Base-by-base conservation (phyloP, 306 rosid genomes). In the Chamaecrista fasciculata region DNA sequence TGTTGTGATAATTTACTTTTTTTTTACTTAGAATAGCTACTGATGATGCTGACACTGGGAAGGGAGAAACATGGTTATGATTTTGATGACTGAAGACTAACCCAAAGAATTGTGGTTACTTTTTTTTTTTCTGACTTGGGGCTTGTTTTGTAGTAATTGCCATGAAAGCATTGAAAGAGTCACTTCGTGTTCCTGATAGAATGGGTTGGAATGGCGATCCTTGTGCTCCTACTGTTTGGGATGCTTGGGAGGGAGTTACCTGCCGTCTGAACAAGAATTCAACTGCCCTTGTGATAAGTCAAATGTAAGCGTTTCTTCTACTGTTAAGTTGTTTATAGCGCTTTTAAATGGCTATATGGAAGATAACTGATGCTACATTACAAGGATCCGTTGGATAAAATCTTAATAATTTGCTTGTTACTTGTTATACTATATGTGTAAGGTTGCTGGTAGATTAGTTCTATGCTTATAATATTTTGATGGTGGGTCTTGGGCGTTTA, bases 121-220 rank as follows among this genome's bases (percentile, higher is more conserved):
- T 19, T 12, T 31, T 31, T 58, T 51, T 16, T 58, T 51, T 53
- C 62, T 11, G 33, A 23, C 33, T 31, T 42, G 78, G 70, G 5
- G 16, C 61, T 28, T 28, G 16, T 57, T 72, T 69, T 80, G 85
- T 63, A 94, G 99, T 71, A 34, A 49, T 40, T 76, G 99, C 97
- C 15, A 94, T 94, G 97, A 85, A 74, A 73, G 92, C 95, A 21
- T 81, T 94, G 92, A 94, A 94, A 62, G 96, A 85, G 3, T 86
- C 96, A 4, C 91, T 91, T 33, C 95, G 86, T 6, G 66, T 94
- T 82, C 99, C 99, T 0, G 95, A 76, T 69, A 80, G 99, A 82
- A 94, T 94, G 99, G 99, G 99, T 34, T 94, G 99, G 99, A 94
- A 94, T 67, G 99, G 99, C 9, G 99, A 94, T 80, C 99, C 99